Evolutionary conservation across 768 basidiomycete species (phyloP), one percentile per base, ranked within the genome.

Genomic region (Mrakia blollopis): DNA sequence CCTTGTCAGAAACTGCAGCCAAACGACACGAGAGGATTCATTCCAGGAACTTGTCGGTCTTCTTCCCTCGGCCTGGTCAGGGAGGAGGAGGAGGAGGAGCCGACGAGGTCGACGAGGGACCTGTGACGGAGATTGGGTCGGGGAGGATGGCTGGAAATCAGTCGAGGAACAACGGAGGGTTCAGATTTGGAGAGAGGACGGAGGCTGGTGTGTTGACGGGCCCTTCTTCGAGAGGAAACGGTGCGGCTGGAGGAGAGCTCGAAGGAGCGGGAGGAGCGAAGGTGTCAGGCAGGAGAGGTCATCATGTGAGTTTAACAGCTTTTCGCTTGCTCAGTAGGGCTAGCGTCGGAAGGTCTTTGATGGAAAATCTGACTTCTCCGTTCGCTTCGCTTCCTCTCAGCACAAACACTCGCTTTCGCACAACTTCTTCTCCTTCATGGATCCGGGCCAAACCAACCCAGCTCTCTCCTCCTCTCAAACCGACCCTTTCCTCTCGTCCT

Each of bases 351-450:
- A 16, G 41, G n/a, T n/a, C 52, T 13, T 23, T 9, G 39, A 39
- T 4, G 13, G 37, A 0, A 3, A 28, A 18, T 14, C 72, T 67
- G 44, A 37, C 61, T 11, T n/a, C 3, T n/a, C 21, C 7, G n/a
- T 25, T 30, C 67, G n/a, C 25, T n/a, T 72, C 60, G 5, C 28
- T 57, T 23, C 23, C 63, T 41, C 23, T 32, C 91, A 97, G 83
- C 94, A 96, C 81, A 93, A 94, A 83, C 94, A 96, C 83, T 96
- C 93, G 0, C 83, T 94, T 16, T 96, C 94, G 0, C 94, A 97
- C 82, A 93, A 92, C 81, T 94, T 97, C 84, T 96, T 96, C 84
- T 94, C 93, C 0, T 97, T 97, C 82, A 89, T 98, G 61, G 93
- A 95, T 80, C 93, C 93, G 30, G n/a, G 1, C 89, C 89, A 37